These are phyloP conservation scores for Epichloe baconii DNA, from an alignment of 2,329 filamentous ascomycete genomes.

Conservation along the genomic window DNA sequence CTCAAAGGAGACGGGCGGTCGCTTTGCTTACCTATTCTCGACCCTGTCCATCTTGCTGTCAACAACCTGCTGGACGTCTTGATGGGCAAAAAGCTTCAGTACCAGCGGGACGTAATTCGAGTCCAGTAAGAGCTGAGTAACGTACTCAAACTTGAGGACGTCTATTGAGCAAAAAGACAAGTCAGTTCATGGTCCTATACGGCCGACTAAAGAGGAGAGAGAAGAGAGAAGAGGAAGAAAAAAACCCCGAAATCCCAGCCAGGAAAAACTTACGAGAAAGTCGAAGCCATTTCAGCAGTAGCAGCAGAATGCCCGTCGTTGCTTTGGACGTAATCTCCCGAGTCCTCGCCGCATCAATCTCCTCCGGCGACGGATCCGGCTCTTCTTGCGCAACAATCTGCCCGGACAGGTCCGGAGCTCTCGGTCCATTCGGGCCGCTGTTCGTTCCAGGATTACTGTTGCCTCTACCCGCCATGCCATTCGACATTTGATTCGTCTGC, in stretches of 20 bases:
- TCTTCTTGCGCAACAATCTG: conserved; percentile 23
- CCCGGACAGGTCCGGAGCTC: conserved; percentile 18
- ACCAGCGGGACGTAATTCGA: conserved; percentile 90
- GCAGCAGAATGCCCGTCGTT: conserved; percentile 72
- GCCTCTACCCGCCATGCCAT: conserved; percentile 25
- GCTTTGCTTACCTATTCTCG: conserved; percentile 54
- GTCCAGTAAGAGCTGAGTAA: conserved; percentile 85
- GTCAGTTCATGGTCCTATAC: not conserved
- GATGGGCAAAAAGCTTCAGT: conserved; percentile 84
- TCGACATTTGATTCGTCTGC: conserved; percentile 34
- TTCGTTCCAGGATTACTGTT: conserved; percentile 26
- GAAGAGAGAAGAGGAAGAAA: too few relatives aligned
- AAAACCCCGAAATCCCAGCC: too few relatives aligned
- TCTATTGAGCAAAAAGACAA: conserved; percentile 35
- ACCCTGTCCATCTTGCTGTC: conserved; percentile 74
- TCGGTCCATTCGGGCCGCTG: conserved; percentile 22
- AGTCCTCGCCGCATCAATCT: conserved; percentile 67
- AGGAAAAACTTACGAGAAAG: conserved; percentile 58
- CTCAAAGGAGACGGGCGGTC: not conserved
- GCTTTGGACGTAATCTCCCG: conserved; percentile 87
- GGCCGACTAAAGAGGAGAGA: too few relatives aligned
- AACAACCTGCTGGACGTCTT: conserved; percentile 83
- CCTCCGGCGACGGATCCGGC: conserved; percentile 49
- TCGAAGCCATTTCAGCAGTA: conserved; percentile 95
- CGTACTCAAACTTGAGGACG: conserved; percentile 87